Evolutionary conservation across 1,139 yeast species (phyloP).

Genomic region (Wickerhamiella pararugosa): DNA sequence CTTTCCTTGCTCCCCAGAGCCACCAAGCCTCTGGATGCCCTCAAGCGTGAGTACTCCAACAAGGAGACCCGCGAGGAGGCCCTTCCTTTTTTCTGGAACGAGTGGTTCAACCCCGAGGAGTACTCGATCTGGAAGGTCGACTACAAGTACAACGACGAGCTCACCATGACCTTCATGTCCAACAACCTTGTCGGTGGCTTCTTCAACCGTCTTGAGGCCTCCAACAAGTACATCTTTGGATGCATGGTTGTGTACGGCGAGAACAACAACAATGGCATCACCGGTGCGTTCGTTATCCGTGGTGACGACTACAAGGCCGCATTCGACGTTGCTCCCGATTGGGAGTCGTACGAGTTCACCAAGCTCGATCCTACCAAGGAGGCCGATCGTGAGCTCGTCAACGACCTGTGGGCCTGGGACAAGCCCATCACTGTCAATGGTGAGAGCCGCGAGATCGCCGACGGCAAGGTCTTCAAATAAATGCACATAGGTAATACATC

Average conservation of each 20-base stretch:
- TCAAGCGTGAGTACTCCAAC: slow-evolving; percentile 96
- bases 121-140: slow-evolving; percentile 94
- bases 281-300: slow-evolving; percentile 88
- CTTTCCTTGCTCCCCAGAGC: slow-evolving; percentile 67
- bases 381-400: slow-evolving; percentile 52
- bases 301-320: slow-evolving; percentile 90
- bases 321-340: slow-evolving; percentile 97
- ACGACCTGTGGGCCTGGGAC: slow-evolving; percentile 80
- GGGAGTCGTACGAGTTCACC: slow-evolving; percentile 71
- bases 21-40: slow-evolving; percentile 63
- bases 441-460: slow-evolving; percentile 52
- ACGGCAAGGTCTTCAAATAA: slow-evolving; percentile 75
- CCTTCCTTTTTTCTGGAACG: slow-evolving; percentile 93
- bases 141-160: slow-evolving; percentile 96
- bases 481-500: neutral
- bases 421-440: slow-evolving; percentile 55
- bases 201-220: slow-evolving; percentile 87
- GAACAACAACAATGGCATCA: slow-evolving; percentile 95
- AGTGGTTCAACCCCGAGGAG: slow-evolving; percentile 79
- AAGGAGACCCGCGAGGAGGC: slow-evolving; percentile 93
- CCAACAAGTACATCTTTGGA: slow-evolving; percentile 92
- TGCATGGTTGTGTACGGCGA: slow-evolving; percentile 91
- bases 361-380: slow-evolving; percentile 53
- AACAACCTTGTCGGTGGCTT: slow-evolving; percentile 97
- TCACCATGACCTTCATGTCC: slow-evolving; percentile 94